Evolutionary conservation across 2,329 filamentous ascomycete genomes (phyloP), one percentile per base, ranked within the genome.

Genomic region (Sarocladium oryzae): DNA sequence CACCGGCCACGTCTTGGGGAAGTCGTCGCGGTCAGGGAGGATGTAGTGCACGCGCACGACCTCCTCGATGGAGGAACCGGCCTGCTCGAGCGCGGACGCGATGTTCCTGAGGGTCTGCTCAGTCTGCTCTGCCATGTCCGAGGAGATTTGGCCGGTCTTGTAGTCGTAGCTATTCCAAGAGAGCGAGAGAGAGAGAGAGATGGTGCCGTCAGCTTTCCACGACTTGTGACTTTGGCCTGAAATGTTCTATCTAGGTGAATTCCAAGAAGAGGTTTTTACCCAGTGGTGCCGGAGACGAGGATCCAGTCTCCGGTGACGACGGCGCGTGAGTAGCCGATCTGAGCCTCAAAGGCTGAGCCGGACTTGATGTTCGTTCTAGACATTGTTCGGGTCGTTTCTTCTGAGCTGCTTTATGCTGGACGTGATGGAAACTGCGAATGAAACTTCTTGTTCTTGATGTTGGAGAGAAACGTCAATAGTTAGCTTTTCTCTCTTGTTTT

Each of bases 251-350:
- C n/a, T n/a, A n/a, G n/a, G n/a, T n/a, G n/a, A n/a, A n/a, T n/a
- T n/a, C n/a, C n/a, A n/a, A n/a, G n/a, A n/a, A n/a, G n/a, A n/a
- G n/a, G n/a, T n/a, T n/a, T n/a, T n/a, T 57, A 76, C 75, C 77
- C 77, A 2, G 77, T 80, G 33, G 75, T 79, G 0, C 77, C 77
- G 2, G 77, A 78, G 3, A 80, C 74, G 52, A 78, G 72, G 10
- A 79, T 63, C 67, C 72, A 75, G 33, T 75, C 73, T 10, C 73
- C 76, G 1, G 67, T 63, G 16, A 77, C 68, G 2, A 80, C 75
- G 32, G 76, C 77, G 46, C 77, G 69, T 26, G 76, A 79, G 61
- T 80, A 80, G 48, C 73, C 76, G 51, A 79, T 79, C 54, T 74
- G 66, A 23, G 65, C 65, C 61, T 80, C 77, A 55, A 79, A 80